These are phyloP conservation scores for Aspergillus sp. DNA, from an alignment of 2,329 filamentous ascomycete genomes.

Conservation along the genomic window DNA sequence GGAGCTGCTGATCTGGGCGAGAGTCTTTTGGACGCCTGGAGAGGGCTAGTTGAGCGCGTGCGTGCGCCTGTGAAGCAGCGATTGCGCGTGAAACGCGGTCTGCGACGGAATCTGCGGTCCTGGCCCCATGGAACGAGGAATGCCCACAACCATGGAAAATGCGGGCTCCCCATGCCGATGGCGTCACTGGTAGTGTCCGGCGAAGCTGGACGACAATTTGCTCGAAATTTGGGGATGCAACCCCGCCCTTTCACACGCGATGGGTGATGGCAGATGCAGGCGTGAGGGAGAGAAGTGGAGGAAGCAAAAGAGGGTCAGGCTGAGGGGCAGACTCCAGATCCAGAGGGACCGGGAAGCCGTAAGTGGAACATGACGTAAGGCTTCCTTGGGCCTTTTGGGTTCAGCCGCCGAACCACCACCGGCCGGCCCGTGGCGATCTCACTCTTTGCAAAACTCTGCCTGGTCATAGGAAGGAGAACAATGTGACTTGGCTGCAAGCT, in stretches of 20 bases:
- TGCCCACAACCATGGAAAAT: not conserved
- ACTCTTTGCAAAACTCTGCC: not conserved
- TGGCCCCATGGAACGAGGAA: slow-evolving; percentile 1
- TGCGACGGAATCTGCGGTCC: not conserved
- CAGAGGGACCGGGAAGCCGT: slow-evolving; percentile 7
- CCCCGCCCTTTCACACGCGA: not conserved
- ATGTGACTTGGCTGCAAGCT: not conserved
- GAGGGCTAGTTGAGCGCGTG: not conserved
- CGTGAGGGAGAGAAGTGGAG: not conserved
- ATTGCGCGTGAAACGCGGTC: not conserved
- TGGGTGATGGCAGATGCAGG: not conserved
- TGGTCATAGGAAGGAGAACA: not conserved
- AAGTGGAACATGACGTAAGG: slow-evolving; percentile 27
- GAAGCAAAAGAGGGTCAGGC: not conserved
- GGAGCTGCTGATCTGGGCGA: not conserved
- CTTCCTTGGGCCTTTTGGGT: slow-evolving; percentile 10
- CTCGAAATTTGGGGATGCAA: slow-evolving; percentile 4
- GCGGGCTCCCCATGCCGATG: not conserved
- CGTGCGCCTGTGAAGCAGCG: not conserved
- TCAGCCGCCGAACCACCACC: slow-evolving; percentile 19
- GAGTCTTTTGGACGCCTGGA: not conserved
- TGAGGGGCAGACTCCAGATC: not conserved
- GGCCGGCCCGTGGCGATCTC: slow-evolving; percentile 1
- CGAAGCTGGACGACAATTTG: not conserved
- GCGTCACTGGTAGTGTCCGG: not conserved